Evolutionary conservation across 164 flowering plant genomes (phyloP).

Genomic region (Berberis thunbergii): DNA sequence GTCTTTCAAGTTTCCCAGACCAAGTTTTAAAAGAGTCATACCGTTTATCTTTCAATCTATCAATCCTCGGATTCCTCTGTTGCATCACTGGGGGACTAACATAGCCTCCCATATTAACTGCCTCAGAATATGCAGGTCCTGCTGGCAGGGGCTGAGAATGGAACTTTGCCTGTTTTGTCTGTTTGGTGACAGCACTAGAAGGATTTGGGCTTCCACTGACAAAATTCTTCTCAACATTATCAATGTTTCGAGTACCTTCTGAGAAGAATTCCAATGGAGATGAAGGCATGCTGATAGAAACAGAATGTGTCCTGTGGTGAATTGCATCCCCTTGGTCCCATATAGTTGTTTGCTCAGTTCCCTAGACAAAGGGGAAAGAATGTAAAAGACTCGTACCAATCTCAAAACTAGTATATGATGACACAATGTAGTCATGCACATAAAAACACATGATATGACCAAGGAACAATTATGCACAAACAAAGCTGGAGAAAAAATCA

Average conservation of each 20-base stretch:
- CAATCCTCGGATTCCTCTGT: slow-evolving; percentile 19
- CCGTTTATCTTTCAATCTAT: slow-evolving; percentile 35
- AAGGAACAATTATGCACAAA: no score
- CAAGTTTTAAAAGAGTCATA: slow-evolving; percentile 76
- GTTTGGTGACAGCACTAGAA: slow-evolving; percentile 6
- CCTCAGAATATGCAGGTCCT: slow-evolving; percentile 9
- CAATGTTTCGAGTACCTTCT: slow-evolving; percentile 25
- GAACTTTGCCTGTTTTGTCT: slow-evolving; percentile 25
- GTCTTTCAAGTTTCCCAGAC: slow-evolving; percentile 70
- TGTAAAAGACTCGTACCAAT: no score
- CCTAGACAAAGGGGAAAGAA: no score
- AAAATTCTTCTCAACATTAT: slow-evolving; percentile 11
- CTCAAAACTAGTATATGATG: no score
- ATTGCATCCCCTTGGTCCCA: not conserved
- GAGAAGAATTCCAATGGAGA: slow-evolving; percentile 27
- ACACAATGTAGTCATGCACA: no score
- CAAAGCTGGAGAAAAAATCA: no score
- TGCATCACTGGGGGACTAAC: not conserved
- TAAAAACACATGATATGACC: no score
- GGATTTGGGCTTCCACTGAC: slow-evolving; percentile 6
- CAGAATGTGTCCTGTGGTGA: slow-evolving; percentile 4
- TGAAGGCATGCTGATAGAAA: slow-evolving; percentile 57
- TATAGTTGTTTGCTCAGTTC: no score
- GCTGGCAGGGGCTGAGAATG: slow-evolving; percentile 55
- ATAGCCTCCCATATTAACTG: slow-evolving; percentile 4